phyloP scores from a whole-genome alignment of 2,329 filamentous ascomycete species.

The Biscogniauxia marginata region DNA sequence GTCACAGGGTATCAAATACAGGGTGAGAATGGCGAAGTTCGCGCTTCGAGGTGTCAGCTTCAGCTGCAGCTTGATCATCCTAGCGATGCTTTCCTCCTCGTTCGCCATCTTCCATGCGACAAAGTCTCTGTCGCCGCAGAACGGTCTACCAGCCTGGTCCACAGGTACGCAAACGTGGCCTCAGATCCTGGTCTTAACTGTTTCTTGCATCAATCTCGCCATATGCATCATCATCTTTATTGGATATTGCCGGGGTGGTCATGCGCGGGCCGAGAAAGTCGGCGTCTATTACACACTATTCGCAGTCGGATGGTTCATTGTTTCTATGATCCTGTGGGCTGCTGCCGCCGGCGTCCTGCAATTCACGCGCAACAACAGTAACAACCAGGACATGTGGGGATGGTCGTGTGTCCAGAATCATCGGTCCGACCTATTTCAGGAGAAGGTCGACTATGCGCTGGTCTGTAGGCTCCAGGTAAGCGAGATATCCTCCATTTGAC shows the following conservation, averaged over 20 bases:
- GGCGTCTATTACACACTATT: slow-evolving; percentile 95
- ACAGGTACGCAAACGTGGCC: slow-evolving; percentile 79
- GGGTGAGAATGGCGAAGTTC: slow-evolving; percentile 90
- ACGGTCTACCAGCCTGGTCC: slow-evolving; percentile 83
- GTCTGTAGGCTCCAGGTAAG: slow-evolving; percentile 83
- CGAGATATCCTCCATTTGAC: slow-evolving; percentile 1
- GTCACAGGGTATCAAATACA: slow-evolving; percentile 81
- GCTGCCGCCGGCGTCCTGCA: slow-evolving; percentile 83
- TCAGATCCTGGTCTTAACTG: slow-evolving; percentile 76
- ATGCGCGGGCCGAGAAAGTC: slow-evolving; percentile 85
- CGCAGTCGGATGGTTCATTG: slow-evolving; percentile 88
- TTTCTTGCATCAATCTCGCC: slow-evolving; percentile 76
- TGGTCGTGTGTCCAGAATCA: slow-evolving; percentile 95
- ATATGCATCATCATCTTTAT: slow-evolving; percentile 79
- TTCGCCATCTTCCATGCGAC: slow-evolving; percentile 93
- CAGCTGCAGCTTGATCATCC: slow-evolving; percentile 91
- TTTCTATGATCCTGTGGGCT: slow-evolving; percentile 90
- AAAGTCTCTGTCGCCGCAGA: slow-evolving; percentile 69
- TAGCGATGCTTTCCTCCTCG: slow-evolving; percentile 84
- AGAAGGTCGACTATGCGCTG: slow-evolving; percentile 84
- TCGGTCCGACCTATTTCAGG: slow-evolving; percentile 70
- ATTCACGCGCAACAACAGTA: slow-evolving; percentile 67
- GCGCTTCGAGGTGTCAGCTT: slow-evolving; percentile 95
- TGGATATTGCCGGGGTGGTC: slow-evolving; percentile 85
- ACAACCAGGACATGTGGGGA: slow-evolving; percentile 91